A percentile compares a stretch with the other conserved stretches of the same genome.
Conservation (phyloP, 305 asterid genomes). For the Caryopteris hybrid region DNA sequence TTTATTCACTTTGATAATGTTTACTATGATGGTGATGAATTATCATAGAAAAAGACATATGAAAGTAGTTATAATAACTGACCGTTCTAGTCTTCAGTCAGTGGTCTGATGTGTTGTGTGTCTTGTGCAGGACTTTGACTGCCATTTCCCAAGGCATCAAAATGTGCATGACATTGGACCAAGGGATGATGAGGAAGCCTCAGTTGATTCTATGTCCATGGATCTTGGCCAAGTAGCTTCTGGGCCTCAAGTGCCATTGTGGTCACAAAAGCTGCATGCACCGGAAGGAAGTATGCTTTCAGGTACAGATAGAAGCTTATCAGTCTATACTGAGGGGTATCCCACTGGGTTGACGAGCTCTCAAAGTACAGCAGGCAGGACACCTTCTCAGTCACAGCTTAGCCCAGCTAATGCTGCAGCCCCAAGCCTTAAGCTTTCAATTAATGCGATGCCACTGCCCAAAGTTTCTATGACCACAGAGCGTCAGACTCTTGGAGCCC, state of each 20-base stretch:
- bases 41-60: not conserved
- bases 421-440: conserved; percentile 31
- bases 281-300: conserved; percentile 43
- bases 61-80: not conserved
- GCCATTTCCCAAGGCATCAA: conserved; percentile 39
- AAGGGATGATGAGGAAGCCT: conserved; percentile 53
- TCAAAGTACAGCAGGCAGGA: conserved; percentile 31
- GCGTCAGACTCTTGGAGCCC: conserved; percentile 33
- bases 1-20: not conserved
- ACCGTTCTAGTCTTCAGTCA: not conserved
- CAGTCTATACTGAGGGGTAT: conserved; percentile 47
- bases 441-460: conserved; percentile 33
- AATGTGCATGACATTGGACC: conserved; percentile 34
- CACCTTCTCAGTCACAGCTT: conserved; percentile 39
- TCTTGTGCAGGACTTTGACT: conserved; percentile 47
- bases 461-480: conserved; percentile 39
- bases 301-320: conserved; percentile 28
- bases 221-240: conserved; percentile 35
- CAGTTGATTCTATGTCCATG: conserved; percentile 47
- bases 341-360: conserved; percentile 38
- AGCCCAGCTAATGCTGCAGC: conserved; percentile 40
- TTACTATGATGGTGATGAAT: not conserved
- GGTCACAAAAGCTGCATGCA: conserved; percentile 47
- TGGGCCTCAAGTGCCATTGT: conserved; percentile 38
- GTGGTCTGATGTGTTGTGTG: conserved; percentile 1